Conservation (phyloP, 2,329 filamentous ascomycete species). For the Macrophomina tecta region DNA sequence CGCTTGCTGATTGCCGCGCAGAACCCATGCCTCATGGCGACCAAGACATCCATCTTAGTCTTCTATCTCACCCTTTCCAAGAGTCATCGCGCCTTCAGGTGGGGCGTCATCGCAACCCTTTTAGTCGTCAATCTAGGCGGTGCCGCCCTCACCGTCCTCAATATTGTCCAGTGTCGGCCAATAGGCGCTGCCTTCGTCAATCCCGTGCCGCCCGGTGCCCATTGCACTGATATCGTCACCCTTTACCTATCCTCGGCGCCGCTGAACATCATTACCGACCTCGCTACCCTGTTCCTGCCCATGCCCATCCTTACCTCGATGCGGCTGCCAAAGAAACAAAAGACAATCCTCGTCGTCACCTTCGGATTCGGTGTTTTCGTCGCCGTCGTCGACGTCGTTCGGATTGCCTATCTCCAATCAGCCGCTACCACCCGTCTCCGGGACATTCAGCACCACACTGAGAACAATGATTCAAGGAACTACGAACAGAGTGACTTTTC, state of each 20-base stretch:
- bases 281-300: conserved; percentile 84
- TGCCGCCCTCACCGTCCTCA: conserved; percentile 79
- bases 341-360: conserved; percentile 83
- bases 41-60: conserved; percentile 89
- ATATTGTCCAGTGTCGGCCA: conserved; percentile 84
- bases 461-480: conserved; percentile 44
- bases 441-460: conserved; percentile 44
- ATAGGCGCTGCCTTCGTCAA: conserved; percentile 70
- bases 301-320: conserved; percentile 88
- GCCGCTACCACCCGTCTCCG: conserved; percentile 60
- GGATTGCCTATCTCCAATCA: conserved; percentile 87
- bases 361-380: conserved; percentile 90
- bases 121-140: conserved; percentile 80
- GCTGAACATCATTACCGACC: conserved; percentile 88
- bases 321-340: conserved; percentile 83
- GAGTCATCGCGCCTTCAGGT: conserved; percentile 76
- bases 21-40: conserved; percentile 89
- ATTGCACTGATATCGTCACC: conserved; percentile 67
- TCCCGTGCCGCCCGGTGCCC: conserved; percentile 52
- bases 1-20: conserved; percentile 42
- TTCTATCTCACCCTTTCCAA: conserved; percentile 87
- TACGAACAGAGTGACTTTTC: conserved; percentile 58
- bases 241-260: conserved; percentile 78
- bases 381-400: conserved; percentile 83
- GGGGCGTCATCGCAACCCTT: conserved; percentile 81